A percentile compares a stretch with the other conserved stretches of the same genome.
Evolutionary conservation across 345 rosid species (phyloP).

Genomic region (Crucihimalaya himalaica): DNA sequence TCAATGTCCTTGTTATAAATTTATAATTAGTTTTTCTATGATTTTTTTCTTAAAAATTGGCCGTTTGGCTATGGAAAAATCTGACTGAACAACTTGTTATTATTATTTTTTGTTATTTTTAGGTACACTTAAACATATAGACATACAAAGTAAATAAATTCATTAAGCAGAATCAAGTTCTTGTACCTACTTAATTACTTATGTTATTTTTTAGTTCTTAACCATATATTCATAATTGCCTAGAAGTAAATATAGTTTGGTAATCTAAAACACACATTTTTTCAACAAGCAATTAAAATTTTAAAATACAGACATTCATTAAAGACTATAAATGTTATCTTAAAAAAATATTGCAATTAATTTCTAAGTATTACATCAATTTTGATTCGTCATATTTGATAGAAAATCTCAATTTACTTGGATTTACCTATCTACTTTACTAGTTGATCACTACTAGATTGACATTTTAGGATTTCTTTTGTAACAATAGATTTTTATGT

Average conservation of each 20-base stretch:
- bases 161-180: neutral
- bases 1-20: neutral
- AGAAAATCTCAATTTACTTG: neutral
- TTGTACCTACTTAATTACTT: neutral
- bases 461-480: neutral
- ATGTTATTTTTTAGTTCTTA: neutral
- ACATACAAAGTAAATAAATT: neutral
- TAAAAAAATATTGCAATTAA: neutral
- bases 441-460: slow-evolving; percentile 13
- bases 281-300: neutral
- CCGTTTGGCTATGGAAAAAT: slow-evolving; percentile 13
- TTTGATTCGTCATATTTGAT: neutral
- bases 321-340: neutral
- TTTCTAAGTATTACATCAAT: neutral
- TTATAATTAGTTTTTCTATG: neutral
- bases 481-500: no score
- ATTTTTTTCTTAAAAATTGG: neutral
- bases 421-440: neutral
- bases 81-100: slow-evolving; percentile 1
- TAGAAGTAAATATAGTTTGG: neutral
- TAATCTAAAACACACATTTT: neutral
- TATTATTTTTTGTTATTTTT: neutral
- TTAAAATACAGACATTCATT: neutral
- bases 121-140: neutral
- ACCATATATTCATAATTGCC: neutral